Conservation (phyloP, 2,329 filamentous ascomycete genomes). For the Trichothecium roseum region DNA sequence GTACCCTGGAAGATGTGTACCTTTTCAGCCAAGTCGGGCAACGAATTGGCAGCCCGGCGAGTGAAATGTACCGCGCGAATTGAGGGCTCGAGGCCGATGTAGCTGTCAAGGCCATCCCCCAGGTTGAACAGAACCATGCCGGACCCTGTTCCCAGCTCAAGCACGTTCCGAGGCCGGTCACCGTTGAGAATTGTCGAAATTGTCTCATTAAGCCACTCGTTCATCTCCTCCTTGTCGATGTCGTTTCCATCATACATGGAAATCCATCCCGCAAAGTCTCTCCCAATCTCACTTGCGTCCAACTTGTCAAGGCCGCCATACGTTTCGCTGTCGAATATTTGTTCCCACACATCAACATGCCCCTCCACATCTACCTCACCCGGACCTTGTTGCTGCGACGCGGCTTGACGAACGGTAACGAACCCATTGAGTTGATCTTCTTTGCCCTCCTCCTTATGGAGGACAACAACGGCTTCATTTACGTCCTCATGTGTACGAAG, state of each 20-base stretch:
- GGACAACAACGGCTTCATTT: not conserved
- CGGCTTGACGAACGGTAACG: too few species aligned
- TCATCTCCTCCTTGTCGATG: conserved; percentile 17
- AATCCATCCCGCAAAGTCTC: conserved; percentile 19
- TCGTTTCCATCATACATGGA: conserved; percentile 18
- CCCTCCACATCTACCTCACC: not conserved
- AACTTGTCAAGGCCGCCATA: not conserved
- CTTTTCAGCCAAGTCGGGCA: conserved; percentile 7
- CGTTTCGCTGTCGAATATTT: not conserved
- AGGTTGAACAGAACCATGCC: conserved; percentile 22
- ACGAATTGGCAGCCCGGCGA: conserved; percentile 5
- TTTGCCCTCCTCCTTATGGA: not conserved
- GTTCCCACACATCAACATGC: conserved; percentile 1
- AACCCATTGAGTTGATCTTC: too few species aligned
- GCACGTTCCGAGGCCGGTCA: conserved; percentile 6
- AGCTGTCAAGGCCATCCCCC: conserved; percentile 9
- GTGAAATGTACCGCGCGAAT: conserved; percentile 11
- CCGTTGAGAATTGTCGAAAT: conserved; percentile 10
- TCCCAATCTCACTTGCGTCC: conserved; percentile 7
- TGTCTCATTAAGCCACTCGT: conserved; percentile 20
- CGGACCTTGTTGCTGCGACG: too few species aligned
- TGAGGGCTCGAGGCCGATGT: conserved; percentile 18
- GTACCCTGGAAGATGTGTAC: conserved; percentile 10
- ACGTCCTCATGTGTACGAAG: not conserved
- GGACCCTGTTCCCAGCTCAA: conserved; percentile 18